phyloP scores from a whole-genome alignment of 1,284 basidiomycete species.

The Sparassis latifolia region DNA sequence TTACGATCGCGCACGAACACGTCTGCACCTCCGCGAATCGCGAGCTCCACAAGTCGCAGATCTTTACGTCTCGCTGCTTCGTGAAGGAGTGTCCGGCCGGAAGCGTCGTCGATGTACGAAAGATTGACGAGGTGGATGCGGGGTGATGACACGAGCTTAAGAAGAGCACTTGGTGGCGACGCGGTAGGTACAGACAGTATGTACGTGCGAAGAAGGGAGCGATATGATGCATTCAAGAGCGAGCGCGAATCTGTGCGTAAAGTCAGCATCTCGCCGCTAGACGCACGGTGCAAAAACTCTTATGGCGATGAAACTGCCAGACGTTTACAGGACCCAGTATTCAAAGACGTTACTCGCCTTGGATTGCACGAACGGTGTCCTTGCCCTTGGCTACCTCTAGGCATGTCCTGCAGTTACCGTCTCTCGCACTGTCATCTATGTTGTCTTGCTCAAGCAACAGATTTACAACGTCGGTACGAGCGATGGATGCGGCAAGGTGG shows the following conservation, averaged over 20 bases:
- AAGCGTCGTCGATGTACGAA: slow-evolving; percentile 69
- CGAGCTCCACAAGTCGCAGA: slow-evolving; percentile 76
- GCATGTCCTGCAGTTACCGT: slow-evolving; percentile 66
- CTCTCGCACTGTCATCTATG: slow-evolving; percentile 77
- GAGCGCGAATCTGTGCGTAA: slow-evolving; percentile 64
- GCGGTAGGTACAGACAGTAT: slow-evolving; percentile 50
- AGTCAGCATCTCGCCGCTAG: not conserved
- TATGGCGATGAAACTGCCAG: not conserved
- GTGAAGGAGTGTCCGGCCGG: slow-evolving; percentile 78
- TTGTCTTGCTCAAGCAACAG: slow-evolving; percentile 71
- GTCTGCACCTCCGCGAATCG: slow-evolving; percentile 82
- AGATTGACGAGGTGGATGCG: slow-evolving; percentile 57
- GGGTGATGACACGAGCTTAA: slow-evolving; percentile 56
- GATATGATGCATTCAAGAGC: slow-evolving; percentile 72
- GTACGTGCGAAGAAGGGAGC: slow-evolving; percentile 69
- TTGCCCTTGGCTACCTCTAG: slow-evolving; percentile 73
- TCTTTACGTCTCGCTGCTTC: slow-evolving; percentile 85
- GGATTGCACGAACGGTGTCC: slow-evolving; percentile 67
- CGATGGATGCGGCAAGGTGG: slow-evolving; percentile 82
- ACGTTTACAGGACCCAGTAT: too few relatives aligned
- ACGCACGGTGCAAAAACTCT: not conserved
- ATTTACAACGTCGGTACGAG: slow-evolving; percentile 72
- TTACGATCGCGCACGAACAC: slow-evolving; percentile 82
- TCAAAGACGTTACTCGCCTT: slow-evolving; percentile 39
- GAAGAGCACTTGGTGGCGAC: slow-evolving; percentile 43